These are phyloP conservation scores for Cladobotryum protrusum DNA, from an alignment of 2,329 filamentous ascomycete species.

Conservation along the genomic window DNA sequence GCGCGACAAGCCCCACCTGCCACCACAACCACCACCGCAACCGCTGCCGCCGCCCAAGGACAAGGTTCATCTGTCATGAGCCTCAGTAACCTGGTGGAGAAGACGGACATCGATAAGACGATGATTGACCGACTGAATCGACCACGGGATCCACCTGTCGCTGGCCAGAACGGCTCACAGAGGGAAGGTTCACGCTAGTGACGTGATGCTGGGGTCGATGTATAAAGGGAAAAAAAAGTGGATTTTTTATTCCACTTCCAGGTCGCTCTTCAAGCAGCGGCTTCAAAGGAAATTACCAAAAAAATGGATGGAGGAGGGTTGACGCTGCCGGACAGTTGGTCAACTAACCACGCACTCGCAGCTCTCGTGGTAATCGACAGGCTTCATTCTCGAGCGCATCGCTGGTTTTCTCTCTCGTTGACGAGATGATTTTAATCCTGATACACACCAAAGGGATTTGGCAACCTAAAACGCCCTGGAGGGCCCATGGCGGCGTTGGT, in stretches of 20 bases:
- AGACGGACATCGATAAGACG: slow-evolving; percentile 48
- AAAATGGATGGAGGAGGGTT: neutral
- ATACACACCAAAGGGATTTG: neutral
- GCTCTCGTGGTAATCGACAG: slow-evolving; percentile 1
- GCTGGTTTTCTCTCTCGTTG: slow-evolving; percentile 12
- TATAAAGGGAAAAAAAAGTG: neutral
- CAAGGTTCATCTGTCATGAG: slow-evolving; percentile 42
- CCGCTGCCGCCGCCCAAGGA: slow-evolving; percentile 12
- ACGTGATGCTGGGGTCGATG: neutral
- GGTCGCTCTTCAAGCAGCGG: no score
- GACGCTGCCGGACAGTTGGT: slow-evolving; percentile 18
- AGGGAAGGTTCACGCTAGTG: slow-evolving; percentile 11
- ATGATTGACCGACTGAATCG: slow-evolving; percentile 50
- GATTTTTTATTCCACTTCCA: neutral
- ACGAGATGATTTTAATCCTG: slow-evolving; percentile 13
- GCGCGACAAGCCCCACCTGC: slow-evolving; percentile 22
- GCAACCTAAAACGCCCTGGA: neutral
- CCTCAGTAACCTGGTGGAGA: slow-evolving; percentile 45
- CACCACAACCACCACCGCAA: slow-evolving; percentile 1
- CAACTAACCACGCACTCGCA: slow-evolving; percentile 4
- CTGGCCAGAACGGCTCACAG: neutral
- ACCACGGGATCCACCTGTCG: slow-evolving; percentile 15
- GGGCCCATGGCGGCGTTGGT: neutral
- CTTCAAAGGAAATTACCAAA: neutral
- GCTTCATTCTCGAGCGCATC: neutral